phyloP scores from a whole-genome alignment of 768 basidiomycete genomes.

The Terana coerulea region DNA sequence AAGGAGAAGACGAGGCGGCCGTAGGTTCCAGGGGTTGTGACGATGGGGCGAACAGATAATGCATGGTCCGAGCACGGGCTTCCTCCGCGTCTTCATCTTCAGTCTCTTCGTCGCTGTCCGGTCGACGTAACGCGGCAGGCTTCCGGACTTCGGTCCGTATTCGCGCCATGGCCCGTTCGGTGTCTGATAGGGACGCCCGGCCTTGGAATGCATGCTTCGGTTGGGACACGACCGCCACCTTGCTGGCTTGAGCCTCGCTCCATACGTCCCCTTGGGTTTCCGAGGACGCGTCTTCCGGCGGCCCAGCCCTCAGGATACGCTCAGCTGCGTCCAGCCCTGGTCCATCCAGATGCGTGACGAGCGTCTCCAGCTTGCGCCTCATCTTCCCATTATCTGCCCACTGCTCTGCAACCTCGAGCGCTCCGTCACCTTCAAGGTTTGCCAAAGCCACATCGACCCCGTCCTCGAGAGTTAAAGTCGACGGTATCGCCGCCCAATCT shows the following conservation, averaged over 20 bases:
- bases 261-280: background rate
- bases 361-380: constrained; percentile 38
- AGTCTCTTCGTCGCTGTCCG: constrained; percentile 41
- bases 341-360: constrained; percentile 42
- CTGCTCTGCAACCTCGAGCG: constrained; percentile 39
- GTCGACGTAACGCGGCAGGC: constrained; percentile 18
- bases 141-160: background rate
- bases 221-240: background rate
- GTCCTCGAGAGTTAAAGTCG: constrained; percentile 17
- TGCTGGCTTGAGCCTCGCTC: background rate
- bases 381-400: constrained; percentile 54
- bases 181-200: constrained; percentile 17
- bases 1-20: background rate
- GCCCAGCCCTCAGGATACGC: constrained; percentile 17
- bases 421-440: constrained; percentile 55
- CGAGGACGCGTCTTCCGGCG: background rate
- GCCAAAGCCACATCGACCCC: constrained; percentile 51
- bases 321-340: constrained; percentile 34
- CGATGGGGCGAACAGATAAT: constrained; percentile 39
- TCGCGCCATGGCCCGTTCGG: constrained; percentile 15
- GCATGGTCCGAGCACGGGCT: constrained; percentile 54
- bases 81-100: constrained; percentile 38
- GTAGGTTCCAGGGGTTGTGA: background rate
- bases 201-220: constrained; percentile 8
- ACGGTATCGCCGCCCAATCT: constrained; percentile 9